These are phyloP conservation scores for Oenanthe sinensis DNA, from an alignment of 129 eudicot genomes.

Conservation along the genomic window DNA sequence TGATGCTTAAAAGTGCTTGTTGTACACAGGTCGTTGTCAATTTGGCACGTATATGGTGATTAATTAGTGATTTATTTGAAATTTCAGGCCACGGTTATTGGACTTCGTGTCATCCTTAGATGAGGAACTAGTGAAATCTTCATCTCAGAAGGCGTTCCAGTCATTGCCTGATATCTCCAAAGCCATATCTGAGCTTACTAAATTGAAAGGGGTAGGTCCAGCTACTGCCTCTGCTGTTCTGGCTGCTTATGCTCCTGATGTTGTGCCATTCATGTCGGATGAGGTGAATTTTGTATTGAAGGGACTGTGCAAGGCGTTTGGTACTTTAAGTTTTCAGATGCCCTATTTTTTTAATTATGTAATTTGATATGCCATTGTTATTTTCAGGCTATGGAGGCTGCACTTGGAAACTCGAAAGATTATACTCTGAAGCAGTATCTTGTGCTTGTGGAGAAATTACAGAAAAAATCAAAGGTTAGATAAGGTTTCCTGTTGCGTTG, in stretches of 20 bases:
- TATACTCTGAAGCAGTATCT: conserved; percentile 80
- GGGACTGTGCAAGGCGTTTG: not conserved
- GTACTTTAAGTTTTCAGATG: not conserved
- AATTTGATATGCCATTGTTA: not conserved
- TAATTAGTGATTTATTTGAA: too few species aligned
- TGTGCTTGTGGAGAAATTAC: conserved; percentile 55
- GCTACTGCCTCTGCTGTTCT: conserved; percentile 91
- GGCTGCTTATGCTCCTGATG: conserved; percentile 75
- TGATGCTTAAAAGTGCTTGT: too few species aligned
- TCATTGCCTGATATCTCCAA: conserved; percentile 53
- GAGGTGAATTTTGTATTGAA: conserved; percentile 28
- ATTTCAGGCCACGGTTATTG: too few species aligned
- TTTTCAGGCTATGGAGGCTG: conserved; percentile 75
- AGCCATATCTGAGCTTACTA: conserved; percentile 58
- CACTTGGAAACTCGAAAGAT: conserved; percentile 65
- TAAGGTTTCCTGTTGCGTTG: not conserved
- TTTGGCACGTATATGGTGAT: too few species aligned
- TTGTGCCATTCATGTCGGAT: conserved; percentile 89
- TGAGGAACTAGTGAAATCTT: too few species aligned
- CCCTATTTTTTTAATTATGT: not conserved
- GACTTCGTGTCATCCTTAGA: too few species aligned
- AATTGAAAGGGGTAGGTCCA: conserved; percentile 84
- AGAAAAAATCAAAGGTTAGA: conserved; percentile 68
- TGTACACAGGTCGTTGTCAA: too few species aligned
- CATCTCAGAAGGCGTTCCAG: conserved; percentile 53